Percentiles rank a stretch among this genome's conserved stretches.
These are phyloP conservation scores for Arbutus unedo DNA, from an alignment of 148 eudicot genomes.

Conservation along the genomic window DNA sequence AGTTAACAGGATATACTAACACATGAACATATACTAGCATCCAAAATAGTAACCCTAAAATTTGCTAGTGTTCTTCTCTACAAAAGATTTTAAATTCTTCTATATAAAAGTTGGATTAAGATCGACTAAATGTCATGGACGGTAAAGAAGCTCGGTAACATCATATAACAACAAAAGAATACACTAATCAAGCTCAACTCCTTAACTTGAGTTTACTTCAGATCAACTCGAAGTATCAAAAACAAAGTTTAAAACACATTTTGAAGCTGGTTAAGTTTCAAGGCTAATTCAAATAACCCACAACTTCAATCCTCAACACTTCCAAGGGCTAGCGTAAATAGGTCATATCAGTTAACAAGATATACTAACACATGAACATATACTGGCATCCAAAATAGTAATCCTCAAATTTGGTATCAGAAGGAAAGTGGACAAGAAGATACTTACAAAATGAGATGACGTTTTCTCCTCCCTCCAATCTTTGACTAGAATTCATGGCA, in stretches of 20 bases:
- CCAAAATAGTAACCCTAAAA: background rate
- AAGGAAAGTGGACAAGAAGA: background rate
- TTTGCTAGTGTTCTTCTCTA: too few species aligned
- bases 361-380: background rate
- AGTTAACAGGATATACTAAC: background rate
- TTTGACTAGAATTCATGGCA: background rate
- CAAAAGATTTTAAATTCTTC: too few species aligned
- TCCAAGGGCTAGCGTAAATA: background rate
- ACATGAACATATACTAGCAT: background rate
- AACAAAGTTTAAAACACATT: background rate
- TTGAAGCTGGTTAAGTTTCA: background rate
- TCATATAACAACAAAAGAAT: too few species aligned
- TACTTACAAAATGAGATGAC: background rate
- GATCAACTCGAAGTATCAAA: background rate
- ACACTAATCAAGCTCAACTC: too few species aligned
- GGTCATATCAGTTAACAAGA: background rate
- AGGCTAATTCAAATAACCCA: background rate
- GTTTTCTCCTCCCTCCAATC: background rate
- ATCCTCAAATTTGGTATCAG: background rate
- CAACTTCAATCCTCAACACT: too few species aligned
- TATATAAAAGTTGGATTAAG: too few species aligned
- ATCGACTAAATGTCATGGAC: too few species aligned
- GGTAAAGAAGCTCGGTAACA: too few species aligned
- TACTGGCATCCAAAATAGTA: background rate
- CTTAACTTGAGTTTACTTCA: too few species aligned